Conservation (phyloP, 2,329 filamentous ascomycete species). For the Cyanodermella asteris region DNA sequence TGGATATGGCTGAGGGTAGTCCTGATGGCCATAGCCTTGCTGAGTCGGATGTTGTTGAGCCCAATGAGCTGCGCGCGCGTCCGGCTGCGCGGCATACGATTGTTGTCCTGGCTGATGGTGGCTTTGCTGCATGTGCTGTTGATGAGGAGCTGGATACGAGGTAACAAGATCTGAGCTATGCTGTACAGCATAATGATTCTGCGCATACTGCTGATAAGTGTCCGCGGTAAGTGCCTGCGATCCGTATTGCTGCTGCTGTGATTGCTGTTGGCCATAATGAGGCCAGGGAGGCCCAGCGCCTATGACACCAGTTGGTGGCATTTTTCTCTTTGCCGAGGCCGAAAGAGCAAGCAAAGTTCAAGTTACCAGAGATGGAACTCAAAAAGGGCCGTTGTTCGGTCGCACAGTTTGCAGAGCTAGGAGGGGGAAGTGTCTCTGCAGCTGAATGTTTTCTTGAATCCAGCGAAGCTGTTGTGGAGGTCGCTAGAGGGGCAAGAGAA, state of each 20-base stretch:
- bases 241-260: slow-evolving; percentile 2
- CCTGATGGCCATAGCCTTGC: no score
- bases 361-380: no score
- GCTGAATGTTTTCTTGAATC: no score
- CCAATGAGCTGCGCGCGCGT: not conserved
- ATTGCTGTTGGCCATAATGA: slow-evolving; percentile 1
- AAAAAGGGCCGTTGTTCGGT: no score
- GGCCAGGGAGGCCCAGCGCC: no score
- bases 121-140: slow-evolving; percentile 1
- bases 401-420: no score
- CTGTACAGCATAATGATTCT: slow-evolving; percentile 1
- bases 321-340: no score
- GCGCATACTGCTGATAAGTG: slow-evolving; percentile 3
- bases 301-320: no score
- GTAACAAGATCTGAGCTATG: slow-evolving; percentile 1
- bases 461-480: no score
- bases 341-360: no score
- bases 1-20: not conserved
- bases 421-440: no score
- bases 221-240: slow-evolving; percentile 2
- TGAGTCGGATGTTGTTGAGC: slow-evolving; percentile 1
- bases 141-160: slow-evolving; percentile 1
- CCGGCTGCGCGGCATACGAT: slow-evolving; percentile 3
- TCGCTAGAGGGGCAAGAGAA: no score
- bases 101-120: slow-evolving; percentile 3